Percentiles rank a stretch among this genome's conserved stretches.
Conservation (phyloP, 2,329 filamentous ascomycete species). For the Gnomoniopsis smithogilvyi region DNA sequence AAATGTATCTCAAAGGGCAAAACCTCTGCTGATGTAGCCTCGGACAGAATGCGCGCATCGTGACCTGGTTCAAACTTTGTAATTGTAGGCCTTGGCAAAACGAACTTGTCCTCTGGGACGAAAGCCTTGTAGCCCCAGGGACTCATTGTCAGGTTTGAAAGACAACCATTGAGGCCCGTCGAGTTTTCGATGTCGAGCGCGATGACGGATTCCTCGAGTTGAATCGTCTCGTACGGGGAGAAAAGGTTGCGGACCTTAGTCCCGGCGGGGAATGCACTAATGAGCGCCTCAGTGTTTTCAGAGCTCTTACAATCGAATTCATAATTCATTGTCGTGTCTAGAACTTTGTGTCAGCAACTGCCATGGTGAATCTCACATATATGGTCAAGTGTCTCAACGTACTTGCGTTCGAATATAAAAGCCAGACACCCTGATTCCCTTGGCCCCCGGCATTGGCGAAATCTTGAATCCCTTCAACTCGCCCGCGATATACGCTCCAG, state of each 20-base stretch:
- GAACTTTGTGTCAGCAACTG: too few species aligned
- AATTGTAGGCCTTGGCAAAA: slow-evolving; percentile 52
- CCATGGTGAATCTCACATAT: too few species aligned
- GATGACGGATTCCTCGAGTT: too few species aligned
- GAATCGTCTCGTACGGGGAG: slow-evolving; percentile 58
- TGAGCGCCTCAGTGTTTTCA: slow-evolving; percentile 41
- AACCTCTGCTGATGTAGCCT: slow-evolving; percentile 17
- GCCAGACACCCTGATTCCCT: slow-evolving; percentile 37
- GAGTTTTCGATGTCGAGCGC: slow-evolving; percentile 48
- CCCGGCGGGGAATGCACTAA: slow-evolving; percentile 53
- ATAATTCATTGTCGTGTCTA: too few species aligned
- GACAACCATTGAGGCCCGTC: slow-evolving; percentile 50
- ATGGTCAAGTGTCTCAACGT: slow-evolving; percentile 51
- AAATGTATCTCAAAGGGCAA: slow-evolving; percentile 44
- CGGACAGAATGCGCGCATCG: slow-evolving; percentile 35
- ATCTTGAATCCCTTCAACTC: too few species aligned
- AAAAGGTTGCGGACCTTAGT: slow-evolving; percentile 61
- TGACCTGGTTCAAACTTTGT: slow-evolving; percentile 61
- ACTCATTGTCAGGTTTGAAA: slow-evolving; percentile 47
- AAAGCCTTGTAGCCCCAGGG: slow-evolving; percentile 59
- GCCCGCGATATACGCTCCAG: slow-evolving; percentile 59
- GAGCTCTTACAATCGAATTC: too few species aligned
- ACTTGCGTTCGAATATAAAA: slow-evolving; percentile 49
- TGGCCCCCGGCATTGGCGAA: slow-evolving; percentile 34
- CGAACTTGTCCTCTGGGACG: slow-evolving; percentile 49